Evolutionary conservation across 257 asterid genomes (phyloP), one percentile per base, ranked within the genome.

Genomic region (Echium plantagineum): DNA sequence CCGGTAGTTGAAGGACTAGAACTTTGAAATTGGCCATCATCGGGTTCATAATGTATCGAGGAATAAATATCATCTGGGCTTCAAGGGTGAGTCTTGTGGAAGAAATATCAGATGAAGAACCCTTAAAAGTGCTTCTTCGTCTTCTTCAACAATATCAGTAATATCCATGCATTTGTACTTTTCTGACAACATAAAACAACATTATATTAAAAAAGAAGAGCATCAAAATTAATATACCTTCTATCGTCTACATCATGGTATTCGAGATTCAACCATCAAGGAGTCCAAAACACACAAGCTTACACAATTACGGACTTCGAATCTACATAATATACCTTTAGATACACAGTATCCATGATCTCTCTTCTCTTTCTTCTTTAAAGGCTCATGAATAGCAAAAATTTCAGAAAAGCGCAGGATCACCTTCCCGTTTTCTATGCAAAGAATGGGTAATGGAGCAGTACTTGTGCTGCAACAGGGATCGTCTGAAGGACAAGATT

Each of bases 361-460:
- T 80, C 89, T 80, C 81, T 86, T 93, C 64, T 78, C 72, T 28
- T 80, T 72, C 70, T 79, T 75, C 71, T 76, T 89, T 59, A 70
- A 58, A 53, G 96, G 91, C 69, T 84, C 81, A 24, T 77, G 80
- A 61, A 93, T 80, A 68, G 96, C 94, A 62, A 93, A 93, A 71
- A 93, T 86, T 74, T 93, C 97, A 58, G 99, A 93, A 80, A 93
- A 93, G 48, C 91, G 82, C 48, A 93, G 72, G 68, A 93, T 89
- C 52, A 79, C 89, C 76, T 68, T 69, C 32, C 96, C 99, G 68
- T 93, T 96, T 71, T 93, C 97, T 32, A 81, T 77, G 64, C 82
- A 89, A 69, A 93, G 96, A 71, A 93, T 72, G 69, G 99, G 99
- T 61, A 93, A 87, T 61, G 87, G 76, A 51, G 91, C 64, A 64